phyloP scores from a whole-genome alignment of 129 eudicot genomes.

The Smallanthus sonchifolius region DNA sequence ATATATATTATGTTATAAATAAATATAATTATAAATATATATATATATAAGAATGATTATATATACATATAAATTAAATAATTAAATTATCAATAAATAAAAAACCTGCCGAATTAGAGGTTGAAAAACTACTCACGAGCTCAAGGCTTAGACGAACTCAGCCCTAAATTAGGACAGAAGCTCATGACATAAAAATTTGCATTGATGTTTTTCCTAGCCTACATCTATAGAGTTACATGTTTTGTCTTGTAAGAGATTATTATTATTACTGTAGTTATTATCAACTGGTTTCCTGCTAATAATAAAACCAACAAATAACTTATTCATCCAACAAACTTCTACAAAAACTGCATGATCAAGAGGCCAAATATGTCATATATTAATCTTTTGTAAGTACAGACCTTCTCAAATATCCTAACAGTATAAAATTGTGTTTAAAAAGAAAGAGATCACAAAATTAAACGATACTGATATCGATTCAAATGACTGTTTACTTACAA shows the following conservation, averaged over 20 bases:
- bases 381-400: slow-evolving; percentile 1
- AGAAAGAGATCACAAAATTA: not conserved
- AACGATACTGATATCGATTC: slow-evolving; percentile 1
- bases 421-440: not conserved
- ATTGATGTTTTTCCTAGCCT: not conserved
- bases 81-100: too few species aligned
- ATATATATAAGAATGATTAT: too few species aligned
- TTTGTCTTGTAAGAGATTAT: not conserved
- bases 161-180: too few species aligned
- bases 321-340: not conserved
- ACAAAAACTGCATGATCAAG: slow-evolving; percentile 14
- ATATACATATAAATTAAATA: too few species aligned
- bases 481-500: slow-evolving; percentile 17
- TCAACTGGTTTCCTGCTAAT: not conserved
- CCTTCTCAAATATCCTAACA: slow-evolving; percentile 14
- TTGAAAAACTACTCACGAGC: too few species aligned
- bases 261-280: not conserved
- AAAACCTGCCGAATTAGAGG: too few species aligned
- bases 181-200: too few species aligned
- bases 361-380: slow-evolving; percentile 8
- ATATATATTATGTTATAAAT: too few species aligned
- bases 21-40: too few species aligned
- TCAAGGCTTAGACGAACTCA: too few species aligned
- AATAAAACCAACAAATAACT: not conserved
- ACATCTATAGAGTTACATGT: not conserved